Base-by-base conservation (phyloP, 2,329 filamentous ascomycete genomes). In the Fragosphaeria purpurea region DNA sequence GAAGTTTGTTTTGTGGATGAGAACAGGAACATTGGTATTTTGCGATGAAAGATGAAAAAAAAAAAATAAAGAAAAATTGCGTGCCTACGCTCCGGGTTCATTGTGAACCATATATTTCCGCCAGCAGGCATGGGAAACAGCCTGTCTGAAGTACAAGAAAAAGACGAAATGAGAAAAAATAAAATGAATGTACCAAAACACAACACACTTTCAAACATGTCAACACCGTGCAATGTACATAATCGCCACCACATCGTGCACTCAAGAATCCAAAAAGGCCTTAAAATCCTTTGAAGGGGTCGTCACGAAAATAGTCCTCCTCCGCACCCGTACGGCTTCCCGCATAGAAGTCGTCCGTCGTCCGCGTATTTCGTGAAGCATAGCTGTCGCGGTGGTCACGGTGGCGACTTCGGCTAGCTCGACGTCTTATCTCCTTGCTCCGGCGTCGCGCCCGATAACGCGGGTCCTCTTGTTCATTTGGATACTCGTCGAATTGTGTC, bases 261-360 rank as follows among this genome's bases (percentile, higher is more conserved):
- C 22, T 22, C 22, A 9, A 44, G 22, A 43, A 48, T 34, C 43
- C 11, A 42, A 46, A 13, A 44, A 37, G 34, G 40, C 39, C 11
- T 65, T 61, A 83, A 57, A 83, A 83, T 4, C 79, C 79, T 57
- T 70, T 73, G 57, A 83, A 83, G 1, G 80, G 80, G 55, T 84
- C 79, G 31, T 82, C 76, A 39, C 74, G 67, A 58, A 67, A 67
- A 58, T 71, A 79, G 51, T 82, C 77, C 51, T 82, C 78, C 53
- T 80, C 76, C 6, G 12, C 68, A 66, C 8, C 68, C 64, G 67
- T 71, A 51, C 69, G 67, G 50, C 70, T 76, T 22, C 71, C 72
- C 4, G 67, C 61, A 55, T 73, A 72, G 52, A 66, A 70, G 42
- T 76, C 75, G 34, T 79, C 74, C 1, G 68, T 74, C 7, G 63